A percentile compares a stretch with the other conserved stretches of the same genome.
Conservation (phyloP, 352 stramenopile genomes). For the Globisporangium nodosum region DNA sequence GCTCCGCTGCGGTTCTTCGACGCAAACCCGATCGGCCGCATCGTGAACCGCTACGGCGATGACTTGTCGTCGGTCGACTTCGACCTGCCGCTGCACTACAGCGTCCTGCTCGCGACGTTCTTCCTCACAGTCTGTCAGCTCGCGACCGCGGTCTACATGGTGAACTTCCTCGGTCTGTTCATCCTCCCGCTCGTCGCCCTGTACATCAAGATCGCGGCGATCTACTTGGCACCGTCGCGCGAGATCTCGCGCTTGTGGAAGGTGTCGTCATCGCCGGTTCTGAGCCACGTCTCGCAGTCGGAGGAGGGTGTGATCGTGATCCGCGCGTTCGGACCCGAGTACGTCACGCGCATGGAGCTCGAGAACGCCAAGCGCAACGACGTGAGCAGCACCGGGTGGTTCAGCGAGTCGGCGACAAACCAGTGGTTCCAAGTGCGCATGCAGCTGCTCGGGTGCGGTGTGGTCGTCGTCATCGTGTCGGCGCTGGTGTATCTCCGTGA, state of each 20-base stretch:
- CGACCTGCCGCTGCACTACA: conserved; percentile 20
- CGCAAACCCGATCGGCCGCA: conserved; percentile 75
- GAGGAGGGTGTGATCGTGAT: conserved; percentile 36
- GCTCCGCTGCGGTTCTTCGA: conserved; percentile 88
- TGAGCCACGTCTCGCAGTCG: conserved; percentile 27
- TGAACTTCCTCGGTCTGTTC: conserved; percentile 56
- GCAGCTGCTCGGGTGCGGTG: conserved; percentile 34
- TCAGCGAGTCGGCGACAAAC: conserved; percentile 7
- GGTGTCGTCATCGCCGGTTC: conserved; percentile 21
- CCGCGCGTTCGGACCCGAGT: conserved; percentile 22
- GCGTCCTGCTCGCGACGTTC: conserved; percentile 31
- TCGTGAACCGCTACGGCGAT: conserved; percentile 82
- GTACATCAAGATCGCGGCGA: conserved; percentile 25
- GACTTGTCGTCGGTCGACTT: conserved; percentile 86
- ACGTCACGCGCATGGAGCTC: conserved; percentile 11
- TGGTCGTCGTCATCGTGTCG: conserved; percentile 37
- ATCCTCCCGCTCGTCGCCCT: conserved; percentile 54
- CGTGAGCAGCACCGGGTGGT: conserved; percentile 23
- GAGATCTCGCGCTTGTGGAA: conserved; percentile 32
- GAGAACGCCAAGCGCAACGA: conserved; percentile 23
- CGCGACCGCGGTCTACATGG: conserved; percentile 49
- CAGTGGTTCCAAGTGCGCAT: conserved; percentile 50
- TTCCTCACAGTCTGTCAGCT: conserved; percentile 58
- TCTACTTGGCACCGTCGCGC: conserved; percentile 26
- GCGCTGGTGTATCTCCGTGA: conserved; percentile 24